phyloP scores from a whole-genome alignment of 345 rosid species.

The Moricandia arvensis region DNA sequence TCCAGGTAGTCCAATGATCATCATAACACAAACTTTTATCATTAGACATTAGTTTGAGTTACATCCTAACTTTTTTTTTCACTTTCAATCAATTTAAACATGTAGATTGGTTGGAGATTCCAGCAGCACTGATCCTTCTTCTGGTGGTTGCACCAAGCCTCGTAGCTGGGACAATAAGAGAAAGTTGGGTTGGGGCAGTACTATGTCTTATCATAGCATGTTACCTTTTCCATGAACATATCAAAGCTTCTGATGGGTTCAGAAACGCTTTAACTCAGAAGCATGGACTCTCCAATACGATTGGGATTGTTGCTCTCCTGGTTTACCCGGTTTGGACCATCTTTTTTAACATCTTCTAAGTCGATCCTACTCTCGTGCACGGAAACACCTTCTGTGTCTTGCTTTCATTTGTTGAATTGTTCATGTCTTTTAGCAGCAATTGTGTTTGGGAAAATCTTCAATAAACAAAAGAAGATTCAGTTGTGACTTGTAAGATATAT shows the following conservation, averaged over 20 bases:
- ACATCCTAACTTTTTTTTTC: background rate
- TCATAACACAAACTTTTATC: background rate
- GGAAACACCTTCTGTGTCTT: conserved; percentile 4
- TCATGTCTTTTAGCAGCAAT: background rate
- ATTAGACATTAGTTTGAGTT: background rate
- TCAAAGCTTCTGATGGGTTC: conserved; percentile 91
- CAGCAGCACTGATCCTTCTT: conserved; percentile 66
- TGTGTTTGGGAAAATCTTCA: background rate
- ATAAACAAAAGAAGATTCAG: background rate
- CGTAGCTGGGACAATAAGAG: conserved; percentile 55
- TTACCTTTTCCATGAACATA: conserved; percentile 87
- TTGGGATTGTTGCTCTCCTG: conserved; percentile 72
- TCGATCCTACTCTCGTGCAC: background rate
- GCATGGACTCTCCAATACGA: conserved; percentile 75
- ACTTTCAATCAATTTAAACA: background rate
- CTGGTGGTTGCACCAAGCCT: conserved; percentile 66
- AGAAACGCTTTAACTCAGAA: conserved; percentile 67
- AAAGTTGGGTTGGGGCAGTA: conserved; percentile 56
- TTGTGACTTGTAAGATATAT: conserved; percentile 6
- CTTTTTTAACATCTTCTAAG: conserved; percentile 53
- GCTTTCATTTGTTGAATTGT: background rate
- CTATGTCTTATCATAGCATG: conserved; percentile 79
- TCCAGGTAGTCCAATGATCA: conserved; percentile 52
- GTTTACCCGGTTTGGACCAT: conserved; percentile 84
- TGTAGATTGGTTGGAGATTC: conserved; percentile 80